Conservation (phyloP, 768 basidiomycete species). For the Lentinus brumalis region DNA sequence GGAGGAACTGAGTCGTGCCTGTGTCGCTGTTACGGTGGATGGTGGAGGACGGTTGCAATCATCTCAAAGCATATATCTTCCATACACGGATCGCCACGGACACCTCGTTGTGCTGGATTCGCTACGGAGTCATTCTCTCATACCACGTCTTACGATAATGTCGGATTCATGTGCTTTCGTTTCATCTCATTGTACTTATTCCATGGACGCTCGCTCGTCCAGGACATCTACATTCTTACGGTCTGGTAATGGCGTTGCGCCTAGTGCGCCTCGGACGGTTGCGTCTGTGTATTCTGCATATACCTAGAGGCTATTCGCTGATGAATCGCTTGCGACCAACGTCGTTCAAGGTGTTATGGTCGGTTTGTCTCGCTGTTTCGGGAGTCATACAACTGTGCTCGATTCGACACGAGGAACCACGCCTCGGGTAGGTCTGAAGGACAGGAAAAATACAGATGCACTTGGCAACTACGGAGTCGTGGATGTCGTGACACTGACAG, state of each 20-base stretch:
- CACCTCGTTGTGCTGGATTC: slow-evolving; percentile 16
- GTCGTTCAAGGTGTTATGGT: too few relatives aligned
- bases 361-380: not conserved
- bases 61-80: slow-evolving; percentile 1
- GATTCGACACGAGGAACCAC: slow-evolving; percentile 18
- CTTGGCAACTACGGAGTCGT: slow-evolving; percentile 18
- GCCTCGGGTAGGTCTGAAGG: slow-evolving; percentile 15
- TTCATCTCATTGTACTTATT: slow-evolving; percentile 13
- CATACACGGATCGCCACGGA: slow-evolving; percentile 12
- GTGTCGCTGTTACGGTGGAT: not conserved
- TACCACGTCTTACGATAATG: slow-evolving; percentile 1
- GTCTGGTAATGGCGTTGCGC: slow-evolving; percentile 6
- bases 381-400: not conserved
- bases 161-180: slow-evolving; percentile 8
- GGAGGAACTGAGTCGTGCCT: slow-evolving; percentile 54
- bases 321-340: too few relatives aligned
- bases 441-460: slow-evolving; percentile 17
- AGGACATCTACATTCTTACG: not conserved
- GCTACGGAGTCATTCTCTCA: not conserved
- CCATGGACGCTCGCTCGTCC: slow-evolving; percentile 2
- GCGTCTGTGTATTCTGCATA: not conserved
- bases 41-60: slow-evolving; percentile 9
- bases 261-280: not conserved
- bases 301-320: too few relatives aligned
- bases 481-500: slow-evolving; percentile 21